Percentiles rank a stretch among this genome's conserved stretches.
Conservation (phyloP, 208 protist genomes). For the Porcisia hertigi region DNA sequence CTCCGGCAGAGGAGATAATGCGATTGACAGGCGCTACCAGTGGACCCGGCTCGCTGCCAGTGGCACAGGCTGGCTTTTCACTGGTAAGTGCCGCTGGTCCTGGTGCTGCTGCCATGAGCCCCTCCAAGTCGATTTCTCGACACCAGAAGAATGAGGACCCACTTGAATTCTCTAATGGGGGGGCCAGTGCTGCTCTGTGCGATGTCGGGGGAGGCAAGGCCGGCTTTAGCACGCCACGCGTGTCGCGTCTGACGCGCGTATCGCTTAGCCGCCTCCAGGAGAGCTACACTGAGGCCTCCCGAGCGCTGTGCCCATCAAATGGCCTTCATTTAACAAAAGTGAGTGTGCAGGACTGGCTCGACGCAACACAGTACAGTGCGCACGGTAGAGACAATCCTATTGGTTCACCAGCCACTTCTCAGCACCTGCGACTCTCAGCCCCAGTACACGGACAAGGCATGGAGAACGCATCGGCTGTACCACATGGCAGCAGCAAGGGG, state of each 20-base stretch:
- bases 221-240: neutral
- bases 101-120: neutral
- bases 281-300: constrained; percentile 1
- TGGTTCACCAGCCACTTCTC: neutral
- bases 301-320: neutral
- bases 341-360: neutral
- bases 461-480: neutral
- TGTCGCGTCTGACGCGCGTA: constrained; percentile 14
- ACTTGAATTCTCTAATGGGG: neutral
- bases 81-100: neutral
- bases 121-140: neutral
- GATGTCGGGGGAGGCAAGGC: neutral
- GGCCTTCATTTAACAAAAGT: neutral
- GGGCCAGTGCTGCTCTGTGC: neutral
- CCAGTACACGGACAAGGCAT: neutral
- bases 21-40: neutral
- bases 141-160: neutral
- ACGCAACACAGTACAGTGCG: neutral
- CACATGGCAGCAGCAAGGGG: neutral
- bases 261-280: constrained; percentile 18
- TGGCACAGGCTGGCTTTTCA: neutral
- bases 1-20: neutral
- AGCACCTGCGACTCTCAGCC: constrained; percentile 3
- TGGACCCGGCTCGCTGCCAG: neutral
- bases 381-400: neutral